Conservation (phyloP, 2,329 filamentous ascomycete species). For the Penicillium sp. region DNA sequence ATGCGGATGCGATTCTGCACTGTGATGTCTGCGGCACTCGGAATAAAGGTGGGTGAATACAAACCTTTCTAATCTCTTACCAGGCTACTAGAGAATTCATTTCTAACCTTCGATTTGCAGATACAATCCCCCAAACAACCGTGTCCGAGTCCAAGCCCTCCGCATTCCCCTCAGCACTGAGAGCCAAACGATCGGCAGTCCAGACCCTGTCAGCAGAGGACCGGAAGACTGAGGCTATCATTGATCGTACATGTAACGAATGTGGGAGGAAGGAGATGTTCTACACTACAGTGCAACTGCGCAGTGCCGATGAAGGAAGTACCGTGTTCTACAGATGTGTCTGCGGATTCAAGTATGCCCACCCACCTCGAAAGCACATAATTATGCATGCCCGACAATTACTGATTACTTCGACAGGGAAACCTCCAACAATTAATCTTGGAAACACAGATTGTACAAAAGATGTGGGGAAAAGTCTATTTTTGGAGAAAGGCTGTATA, state of each 20-base stretch:
- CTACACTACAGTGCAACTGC: constrained; percentile 80
- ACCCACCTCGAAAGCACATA: neutral
- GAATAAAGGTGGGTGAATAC: constrained; percentile 67
- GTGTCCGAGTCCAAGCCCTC: constrained; percentile 81
- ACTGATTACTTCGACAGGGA: constrained; percentile 33
- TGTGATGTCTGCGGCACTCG: constrained; percentile 85
- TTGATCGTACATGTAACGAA: constrained; percentile 70
- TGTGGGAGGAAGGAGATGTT: constrained; percentile 81
- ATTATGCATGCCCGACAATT: constrained; percentile 1
- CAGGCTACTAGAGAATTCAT: neutral
- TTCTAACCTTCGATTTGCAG: constrained; percentile 44
- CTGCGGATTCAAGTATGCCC: constrained; percentile 74
- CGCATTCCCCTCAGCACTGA: constrained; percentile 85
- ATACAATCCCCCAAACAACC: constrained; percentile 73
- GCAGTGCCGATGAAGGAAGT: constrained; percentile 91
- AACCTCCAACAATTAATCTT: constrained; percentile 37
- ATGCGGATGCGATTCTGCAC: constrained; percentile 69
- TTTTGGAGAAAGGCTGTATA: constrained; percentile 24
- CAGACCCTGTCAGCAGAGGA: constrained; percentile 78
- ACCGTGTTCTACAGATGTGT: constrained; percentile 89
- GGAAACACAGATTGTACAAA: constrained; percentile 15
- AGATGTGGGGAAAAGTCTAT: constrained; percentile 19
- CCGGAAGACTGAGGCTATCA: constrained; percentile 69
- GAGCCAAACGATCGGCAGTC: constrained; percentile 81
- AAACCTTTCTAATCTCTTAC: neutral